phyloP scores from a whole-genome alignment of 1,284 basidiomycete species.

The Hypsizygus ulmarius region DNA sequence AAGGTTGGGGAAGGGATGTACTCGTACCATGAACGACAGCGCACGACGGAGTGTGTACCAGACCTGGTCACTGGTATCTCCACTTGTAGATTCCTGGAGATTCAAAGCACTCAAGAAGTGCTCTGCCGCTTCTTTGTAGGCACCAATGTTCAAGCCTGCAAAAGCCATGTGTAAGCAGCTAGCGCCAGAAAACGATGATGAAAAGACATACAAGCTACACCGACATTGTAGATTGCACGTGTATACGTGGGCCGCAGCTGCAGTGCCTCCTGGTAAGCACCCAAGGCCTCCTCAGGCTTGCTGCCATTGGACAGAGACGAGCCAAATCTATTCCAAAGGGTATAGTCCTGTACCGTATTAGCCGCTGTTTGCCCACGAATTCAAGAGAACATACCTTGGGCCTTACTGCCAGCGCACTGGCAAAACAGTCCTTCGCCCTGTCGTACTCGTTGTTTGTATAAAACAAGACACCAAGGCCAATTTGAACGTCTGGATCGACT shows the following conservation, averaged over 20 bases:
- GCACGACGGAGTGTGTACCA: conserved; percentile 93
- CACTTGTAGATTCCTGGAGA: conserved; percentile 66
- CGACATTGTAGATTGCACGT: conserved; percentile 96
- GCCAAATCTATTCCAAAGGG: conserved; percentile 95
- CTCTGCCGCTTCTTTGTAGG: conserved; percentile 94
- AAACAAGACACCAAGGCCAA: conserved; percentile 90
- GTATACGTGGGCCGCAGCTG: conserved; percentile 94
- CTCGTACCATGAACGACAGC: conserved; percentile 74
- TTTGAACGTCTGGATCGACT: conserved; percentile 92
- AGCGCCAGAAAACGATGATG: background rate
- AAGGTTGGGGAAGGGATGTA: conserved; percentile 3
- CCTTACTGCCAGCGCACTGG: conserved; percentile 74
- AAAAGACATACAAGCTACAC: conserved; percentile 79
- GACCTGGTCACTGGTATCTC: conserved; percentile 77
- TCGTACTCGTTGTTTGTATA: conserved; percentile 83
- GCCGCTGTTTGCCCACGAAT: background rate
- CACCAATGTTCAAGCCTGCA: conserved; percentile 90
- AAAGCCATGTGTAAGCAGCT: conserved; percentile 1
- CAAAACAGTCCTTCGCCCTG: conserved; percentile 88
- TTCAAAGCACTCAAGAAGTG: conserved; percentile 93
- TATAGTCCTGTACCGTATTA: conserved; percentile 63
- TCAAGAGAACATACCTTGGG: conserved; percentile 47
- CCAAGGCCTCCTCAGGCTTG: conserved; percentile 93
- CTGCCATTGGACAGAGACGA: conserved; percentile 95
- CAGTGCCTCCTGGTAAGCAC: conserved; percentile 93